Base-by-base conservation (phyloP, 108 stramenopile genomes). In the Discostella stelligeroides region DNA sequence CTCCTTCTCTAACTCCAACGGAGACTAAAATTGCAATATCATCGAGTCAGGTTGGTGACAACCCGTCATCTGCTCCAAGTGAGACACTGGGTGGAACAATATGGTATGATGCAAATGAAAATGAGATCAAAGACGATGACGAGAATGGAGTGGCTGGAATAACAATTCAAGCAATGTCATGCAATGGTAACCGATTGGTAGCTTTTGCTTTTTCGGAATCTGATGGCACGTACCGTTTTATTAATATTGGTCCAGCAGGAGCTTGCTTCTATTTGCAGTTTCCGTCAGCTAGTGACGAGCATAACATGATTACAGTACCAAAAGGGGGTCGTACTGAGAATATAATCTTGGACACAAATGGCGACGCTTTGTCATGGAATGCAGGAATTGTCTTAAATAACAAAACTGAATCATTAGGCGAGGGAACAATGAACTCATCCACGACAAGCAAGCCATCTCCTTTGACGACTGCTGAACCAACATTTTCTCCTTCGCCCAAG, bases 51-150 rank as follows among this genome's bases (percentile, higher is more conserved):
- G n/a, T n/a, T n/a, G n/a, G n/a, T n/a, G n/a, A n/a, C n/a, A n/a
- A n/a, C n/a, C 53, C 53, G 18, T 27, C 53, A 27, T 2, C 5
- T 6, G 23, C 28, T 7, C 2, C 15, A 12, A 5, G 4, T 7
- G 53, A 27, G 28, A 27, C 53, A 0, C 5, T 54, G 25, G 27
- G 28, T 20, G 53, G 53, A 27, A 54, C 0, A 24, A 23, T 54
- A 27, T 54, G 53, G 53, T 27, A 54, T 54, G 53, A 54, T 28
- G 53, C 6, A 27, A 54, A 54, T 54, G 53, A 27, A 27, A 54
- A 54, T 54, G 53, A 25, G 28, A 14, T 7, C 15, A 54, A 27
- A 15, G 53, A 54, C 10, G 25, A 54, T 54, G 5, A 15, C 15
- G 53, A 54, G 12, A 25, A 12, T 23, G 53, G 53, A 0, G 15